phyloP scores from a whole-genome alignment of 2,329 filamentous ascomycete species.

The Sporothrix pseudoabietina region DNA sequence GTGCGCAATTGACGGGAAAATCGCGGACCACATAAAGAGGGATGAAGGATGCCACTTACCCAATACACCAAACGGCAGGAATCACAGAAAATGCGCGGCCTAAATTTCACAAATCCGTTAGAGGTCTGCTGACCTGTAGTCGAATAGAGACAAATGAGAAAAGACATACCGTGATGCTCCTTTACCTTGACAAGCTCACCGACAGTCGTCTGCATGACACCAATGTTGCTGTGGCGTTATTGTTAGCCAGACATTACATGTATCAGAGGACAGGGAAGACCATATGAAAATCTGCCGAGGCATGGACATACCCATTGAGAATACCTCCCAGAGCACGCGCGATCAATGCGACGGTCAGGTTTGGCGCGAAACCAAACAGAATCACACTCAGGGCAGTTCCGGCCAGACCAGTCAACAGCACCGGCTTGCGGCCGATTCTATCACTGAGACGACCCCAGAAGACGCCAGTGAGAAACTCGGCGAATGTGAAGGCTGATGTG shows the following conservation, averaged over 20 bases:
- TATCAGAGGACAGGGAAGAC: neutral
- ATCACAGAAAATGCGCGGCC: slow-evolving; percentile 95
- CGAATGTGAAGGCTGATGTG: slow-evolving; percentile 92
- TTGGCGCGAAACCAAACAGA: slow-evolving; percentile 86
- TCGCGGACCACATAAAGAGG: neutral
- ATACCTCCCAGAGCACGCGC: slow-evolving; percentile 87
- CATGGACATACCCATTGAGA: slow-evolving; percentile 75
- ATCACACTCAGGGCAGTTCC: slow-evolving; percentile 93
- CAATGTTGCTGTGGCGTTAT: slow-evolving; percentile 71
- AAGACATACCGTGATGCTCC: slow-evolving; percentile 78
- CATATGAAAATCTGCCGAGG: slow-evolving; percentile 32
- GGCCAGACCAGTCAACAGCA: slow-evolving; percentile 83
- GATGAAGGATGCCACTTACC: slow-evolving; percentile 54
- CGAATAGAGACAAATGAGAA: neutral
- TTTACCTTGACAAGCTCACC: slow-evolving; percentile 91
- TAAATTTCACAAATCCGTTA: slow-evolving; percentile 40
- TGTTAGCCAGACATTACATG: slow-evolving; percentile 29
- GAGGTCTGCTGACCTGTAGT: too few species aligned
- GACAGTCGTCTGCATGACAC: slow-evolving; percentile 91
- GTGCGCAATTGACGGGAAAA: neutral
- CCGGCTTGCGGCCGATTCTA: slow-evolving; percentile 86
- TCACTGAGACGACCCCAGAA: slow-evolving; percentile 94
- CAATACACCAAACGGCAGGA: slow-evolving; percentile 97
- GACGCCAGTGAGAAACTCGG: slow-evolving; percentile 89
- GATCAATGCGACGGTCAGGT: slow-evolving; percentile 77